Conservation (phyloP, 805 yeast species). For the Nakazawaea molendinolei region DNA sequence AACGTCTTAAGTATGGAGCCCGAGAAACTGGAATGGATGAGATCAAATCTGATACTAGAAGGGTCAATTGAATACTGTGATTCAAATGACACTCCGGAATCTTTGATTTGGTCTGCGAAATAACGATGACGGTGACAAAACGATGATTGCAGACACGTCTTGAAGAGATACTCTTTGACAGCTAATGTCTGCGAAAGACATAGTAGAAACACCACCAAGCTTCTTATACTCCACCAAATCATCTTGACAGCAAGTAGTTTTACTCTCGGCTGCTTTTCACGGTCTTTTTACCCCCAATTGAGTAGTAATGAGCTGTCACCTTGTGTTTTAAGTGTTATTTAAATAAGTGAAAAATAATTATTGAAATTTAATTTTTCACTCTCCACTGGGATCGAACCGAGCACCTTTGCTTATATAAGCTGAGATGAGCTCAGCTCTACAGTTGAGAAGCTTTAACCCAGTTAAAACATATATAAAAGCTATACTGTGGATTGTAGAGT, state of each 20-base stretch:
- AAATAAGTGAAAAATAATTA: neutral
- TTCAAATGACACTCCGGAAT: slow-evolving; percentile 19
- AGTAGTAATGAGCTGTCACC: too few species aligned
- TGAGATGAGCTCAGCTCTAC: too few species aligned
- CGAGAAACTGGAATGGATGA: slow-evolving; percentile 25
- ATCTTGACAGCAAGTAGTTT: neutral
- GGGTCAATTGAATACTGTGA: slow-evolving; percentile 37
- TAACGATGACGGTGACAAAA: slow-evolving; percentile 78
- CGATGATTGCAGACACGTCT: slow-evolving; percentile 73
- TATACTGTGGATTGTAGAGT: too few species aligned
- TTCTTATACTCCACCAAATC: neutral
- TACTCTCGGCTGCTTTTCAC: too few species aligned
- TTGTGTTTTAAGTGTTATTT: too few species aligned
- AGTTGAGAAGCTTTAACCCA: slow-evolving; percentile 5
- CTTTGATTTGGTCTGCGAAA: slow-evolving; percentile 41
- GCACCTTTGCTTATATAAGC: too few species aligned
- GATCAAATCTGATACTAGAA: slow-evolving; percentile 23
- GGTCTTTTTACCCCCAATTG: too few species aligned
- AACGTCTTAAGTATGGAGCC: slow-evolving; percentile 44
- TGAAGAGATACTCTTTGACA: slow-evolving; percentile 65
- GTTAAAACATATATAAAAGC: slow-evolving; percentile 4
- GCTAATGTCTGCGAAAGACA: slow-evolving; percentile 19
- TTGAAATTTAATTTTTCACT: too few species aligned
- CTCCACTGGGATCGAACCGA: too few species aligned
- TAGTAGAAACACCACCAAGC: slow-evolving; percentile 3